phyloP scores from a whole-genome alignment of 257 asterid genomes.

The Apocynum venetum region DNA sequence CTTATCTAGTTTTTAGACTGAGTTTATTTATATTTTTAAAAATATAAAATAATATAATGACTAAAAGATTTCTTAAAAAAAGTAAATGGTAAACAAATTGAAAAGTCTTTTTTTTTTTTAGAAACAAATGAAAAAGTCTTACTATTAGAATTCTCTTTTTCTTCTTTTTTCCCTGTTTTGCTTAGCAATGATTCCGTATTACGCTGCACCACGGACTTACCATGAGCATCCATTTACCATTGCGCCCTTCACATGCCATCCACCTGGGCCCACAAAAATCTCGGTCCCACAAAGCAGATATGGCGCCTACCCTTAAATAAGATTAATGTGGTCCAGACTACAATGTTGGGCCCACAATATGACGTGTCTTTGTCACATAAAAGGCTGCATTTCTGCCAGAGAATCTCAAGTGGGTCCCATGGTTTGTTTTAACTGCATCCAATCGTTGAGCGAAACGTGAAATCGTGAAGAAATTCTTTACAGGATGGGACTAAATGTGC shows the following conservation, averaged over 20 bases:
- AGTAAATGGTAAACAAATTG: no score
- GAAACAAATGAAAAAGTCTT: no score
- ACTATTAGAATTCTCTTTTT: no score
- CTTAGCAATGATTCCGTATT: background rate
- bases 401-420: constrained; percentile 21
- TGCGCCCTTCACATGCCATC: background rate
- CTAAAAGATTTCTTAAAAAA: no score
- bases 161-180: no score
- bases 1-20: no score
- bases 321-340: constrained; percentile 14
- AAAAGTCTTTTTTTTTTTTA: background rate
- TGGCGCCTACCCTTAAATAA: background rate
- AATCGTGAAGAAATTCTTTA: background rate
- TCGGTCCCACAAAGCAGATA: background rate
- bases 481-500: constrained; percentile 11
- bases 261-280: background rate
- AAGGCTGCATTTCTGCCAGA: constrained; percentile 1
- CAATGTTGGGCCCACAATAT: background rate
- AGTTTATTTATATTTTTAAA: no score
- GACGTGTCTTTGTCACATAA: constrained; percentile 10
- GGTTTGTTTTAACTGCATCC: background rate
- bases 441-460: constrained; percentile 19
- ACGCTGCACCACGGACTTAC: background rate
- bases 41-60: no score
- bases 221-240: background rate